Evolutionary conservation across 345 rosid species (phyloP).

Genomic region (Citrus inodora): DNA sequence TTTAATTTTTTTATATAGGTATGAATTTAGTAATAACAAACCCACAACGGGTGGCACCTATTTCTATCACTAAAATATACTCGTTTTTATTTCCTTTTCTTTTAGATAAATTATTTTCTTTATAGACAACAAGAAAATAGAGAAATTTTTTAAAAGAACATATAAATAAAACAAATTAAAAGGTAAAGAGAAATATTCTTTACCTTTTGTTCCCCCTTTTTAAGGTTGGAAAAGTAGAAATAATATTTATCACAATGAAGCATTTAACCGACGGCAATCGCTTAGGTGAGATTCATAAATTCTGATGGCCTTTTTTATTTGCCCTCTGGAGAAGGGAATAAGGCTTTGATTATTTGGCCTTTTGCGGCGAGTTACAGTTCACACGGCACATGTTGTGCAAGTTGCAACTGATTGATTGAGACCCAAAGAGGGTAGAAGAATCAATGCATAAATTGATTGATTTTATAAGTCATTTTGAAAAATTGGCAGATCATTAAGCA

Average conservation of each 20-base stretch:
- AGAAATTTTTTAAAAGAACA: no score
- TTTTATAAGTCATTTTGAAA: background rate
- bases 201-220: background rate
- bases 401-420: background rate
- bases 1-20: no score
- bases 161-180: background rate
- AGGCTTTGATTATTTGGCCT: background rate
- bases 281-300: constrained; percentile 3
- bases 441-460: background rate
- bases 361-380: background rate
- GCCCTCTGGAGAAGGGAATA: background rate
- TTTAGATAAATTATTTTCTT: no score
- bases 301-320: background rate
- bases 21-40: no score
- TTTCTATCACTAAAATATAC: no score
- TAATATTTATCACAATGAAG: background rate
- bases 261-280: background rate
- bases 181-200: background rate
- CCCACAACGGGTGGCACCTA: no score
- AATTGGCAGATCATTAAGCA: background rate
- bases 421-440: background rate
- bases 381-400: background rate
- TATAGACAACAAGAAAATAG: no score
- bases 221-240: background rate
- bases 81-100: no score